Evolutionary conservation across 495 filamentous ascomycete species (phyloP).

Genomic region (Hypoxylon fragiforme): DNA sequence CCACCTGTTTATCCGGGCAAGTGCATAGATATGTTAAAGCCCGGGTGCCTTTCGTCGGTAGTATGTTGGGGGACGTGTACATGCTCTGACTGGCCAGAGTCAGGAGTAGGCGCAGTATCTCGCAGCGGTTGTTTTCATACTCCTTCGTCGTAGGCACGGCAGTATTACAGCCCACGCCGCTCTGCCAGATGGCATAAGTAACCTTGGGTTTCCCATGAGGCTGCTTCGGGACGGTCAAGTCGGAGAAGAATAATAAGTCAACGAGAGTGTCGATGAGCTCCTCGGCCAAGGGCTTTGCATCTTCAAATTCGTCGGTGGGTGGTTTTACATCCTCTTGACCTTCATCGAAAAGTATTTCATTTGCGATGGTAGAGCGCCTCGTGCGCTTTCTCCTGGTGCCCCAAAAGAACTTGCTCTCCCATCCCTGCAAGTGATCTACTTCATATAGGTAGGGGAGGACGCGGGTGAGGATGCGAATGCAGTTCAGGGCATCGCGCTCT

Average conservation of each 20-base stretch:
- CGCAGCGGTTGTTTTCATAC: slow-evolving; percentile 86
- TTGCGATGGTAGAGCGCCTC: slow-evolving; percentile 55
- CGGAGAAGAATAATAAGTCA: slow-evolving; percentile 88
- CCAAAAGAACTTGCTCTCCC: slow-evolving; percentile 97
- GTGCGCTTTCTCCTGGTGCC: slow-evolving; percentile 65
- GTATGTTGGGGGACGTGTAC: slow-evolving; percentile 81
- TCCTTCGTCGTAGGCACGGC: slow-evolving; percentile 86
- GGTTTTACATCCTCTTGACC: slow-evolving; percentile 53
- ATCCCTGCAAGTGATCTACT: slow-evolving; percentile 77
- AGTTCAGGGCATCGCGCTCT: slow-evolving; percentile 88
- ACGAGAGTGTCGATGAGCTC: slow-evolving; percentile 90
- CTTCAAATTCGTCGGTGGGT: slow-evolving; percentile 68
- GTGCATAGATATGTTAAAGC: slow-evolving; percentile 87
- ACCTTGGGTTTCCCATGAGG: slow-evolving; percentile 75
- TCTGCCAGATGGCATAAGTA: slow-evolving; percentile 96
- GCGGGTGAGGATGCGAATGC: slow-evolving; percentile 88
- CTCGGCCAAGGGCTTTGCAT: slow-evolving; percentile 86
- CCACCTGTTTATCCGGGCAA: slow-evolving; percentile 86
- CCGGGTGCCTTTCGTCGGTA: slow-evolving; percentile 84
- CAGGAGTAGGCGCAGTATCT: slow-evolving; percentile 84
- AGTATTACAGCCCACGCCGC: slow-evolving; percentile 92
- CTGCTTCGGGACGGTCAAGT: slow-evolving; percentile 75
- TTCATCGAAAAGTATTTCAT: slow-evolving; percentile 87
- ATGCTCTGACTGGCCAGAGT: slow-evolving; percentile 87
- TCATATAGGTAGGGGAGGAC: slow-evolving; percentile 93